Base-by-base conservation (phyloP, 169 alveolate species). In the Babesia sp. region DNA sequence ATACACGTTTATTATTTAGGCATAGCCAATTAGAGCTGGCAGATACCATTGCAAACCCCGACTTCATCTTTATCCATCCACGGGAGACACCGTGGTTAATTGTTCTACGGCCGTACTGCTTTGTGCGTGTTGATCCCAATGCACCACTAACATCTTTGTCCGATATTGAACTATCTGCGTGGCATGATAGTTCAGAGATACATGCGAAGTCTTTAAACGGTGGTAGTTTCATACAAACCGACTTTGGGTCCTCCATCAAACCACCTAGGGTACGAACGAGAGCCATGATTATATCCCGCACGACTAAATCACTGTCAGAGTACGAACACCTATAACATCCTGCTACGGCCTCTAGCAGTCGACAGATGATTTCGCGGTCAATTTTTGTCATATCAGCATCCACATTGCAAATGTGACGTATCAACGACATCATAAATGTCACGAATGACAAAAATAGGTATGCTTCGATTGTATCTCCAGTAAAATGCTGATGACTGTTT, bases 141-240 rank as follows among this genome's bases (percentile, higher is more conserved):
- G 18, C 12, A 6, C 46, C 45, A 5, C 2, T 8, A 20, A 20
- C 6, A 1, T 63, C 28, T 8, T 50, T 11, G 1, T 11, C n/a
- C 29, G 56, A 26, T 26, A 34, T 22, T 22, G 29, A 8, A 24
- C 8, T 6, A 7, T 12, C 1, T 16, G 12, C 34, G 33, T 1
- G 12, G 26, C n/a, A 57, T 6, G 71, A 41, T 1, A 24, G 57
- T 12, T 48, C 41, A 3, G 61, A 46, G 33, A 57, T 33, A 53
- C 79, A 69, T 28, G 57, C 22, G 16, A 69, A 69, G 26, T 69
- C 79, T 45, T 69, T 54, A 22, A 69, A 69, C 2, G 42, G 56
- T 5, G 79, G 79, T 22, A 69, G 37, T 58, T 28, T 69, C 37
- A 69, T 54, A 22, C 20, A 20, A 44, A 33, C n/a, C 28, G 79